These are phyloP conservation scores for Trichosanthes truncata DNA, from an alignment of 306 rosid species.

Conservation along the genomic window DNA sequence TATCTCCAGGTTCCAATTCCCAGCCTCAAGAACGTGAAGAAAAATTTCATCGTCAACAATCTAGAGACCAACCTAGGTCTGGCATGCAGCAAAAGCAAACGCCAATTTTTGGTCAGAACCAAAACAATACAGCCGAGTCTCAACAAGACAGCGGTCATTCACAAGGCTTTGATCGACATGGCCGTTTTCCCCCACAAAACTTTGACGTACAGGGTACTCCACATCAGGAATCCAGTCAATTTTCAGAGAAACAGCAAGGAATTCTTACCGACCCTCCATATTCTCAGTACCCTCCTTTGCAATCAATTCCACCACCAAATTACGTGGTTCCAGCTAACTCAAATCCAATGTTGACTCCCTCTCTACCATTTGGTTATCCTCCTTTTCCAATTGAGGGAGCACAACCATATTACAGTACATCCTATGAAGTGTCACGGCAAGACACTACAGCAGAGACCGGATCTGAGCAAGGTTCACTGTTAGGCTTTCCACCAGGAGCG, in stretches of 20 bases:
- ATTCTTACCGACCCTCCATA: constrained; percentile 45
- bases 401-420: constrained; percentile 59
- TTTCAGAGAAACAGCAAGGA: constrained; percentile 61
- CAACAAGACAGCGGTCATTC: constrained; percentile 40
- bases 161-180: constrained; percentile 73
- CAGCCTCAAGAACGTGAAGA: constrained; percentile 76
- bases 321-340: constrained; percentile 46
- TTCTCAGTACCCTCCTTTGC: constrained; percentile 65
- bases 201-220: constrained; percentile 29
- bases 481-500: constrained; percentile 67
- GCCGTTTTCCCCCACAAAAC: constrained; percentile 40
- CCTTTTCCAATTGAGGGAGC: constrained; percentile 64
- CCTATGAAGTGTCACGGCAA: constrained; percentile 63
- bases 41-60: constrained; percentile 53
- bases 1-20: constrained; percentile 76
- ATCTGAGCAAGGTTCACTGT: constrained; percentile 54
- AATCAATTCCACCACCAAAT: constrained; percentile 46
- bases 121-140: constrained; percentile 43
- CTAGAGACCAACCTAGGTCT: constrained; percentile 74
- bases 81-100: constrained; percentile 43
- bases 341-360: constrained; percentile 59
- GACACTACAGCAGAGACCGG: constrained; percentile 57
- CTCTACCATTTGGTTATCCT: constrained; percentile 53
- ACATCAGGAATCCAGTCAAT: constrained; percentile 51
- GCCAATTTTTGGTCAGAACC: constrained; percentile 57